Evolutionary conservation across 2,329 filamentous ascomycete genomes (phyloP), one percentile per base, ranked within the genome.

Genomic region (Aspergillus arachidicola): DNA sequence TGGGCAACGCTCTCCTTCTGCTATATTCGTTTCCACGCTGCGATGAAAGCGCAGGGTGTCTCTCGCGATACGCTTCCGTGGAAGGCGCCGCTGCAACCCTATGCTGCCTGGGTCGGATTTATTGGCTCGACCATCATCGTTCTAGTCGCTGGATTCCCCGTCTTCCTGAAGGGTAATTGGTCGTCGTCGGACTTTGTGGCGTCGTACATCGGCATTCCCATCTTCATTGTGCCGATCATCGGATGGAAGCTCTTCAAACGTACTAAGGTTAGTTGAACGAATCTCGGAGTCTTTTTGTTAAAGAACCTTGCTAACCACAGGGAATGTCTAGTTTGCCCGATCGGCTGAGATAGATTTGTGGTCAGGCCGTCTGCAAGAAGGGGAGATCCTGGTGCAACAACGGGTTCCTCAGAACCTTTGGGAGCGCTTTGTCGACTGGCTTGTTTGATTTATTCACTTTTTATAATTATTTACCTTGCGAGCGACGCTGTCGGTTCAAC

Each of bases 131-230:
- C 76, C 3, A 77, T 92, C 30, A 81, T 92, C 16, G 87, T 85
- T 3, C 74, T 92, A 4, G 87, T 90, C 63, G 90, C 90, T 63
- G 90, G 89, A 1, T 93, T 92, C 76, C 83, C 88, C 6, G 73
- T 75, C 2, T 76, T 76, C 61, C 61, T 76, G 21, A 75, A 76
- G 60, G 74, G 73, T 1, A 72, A 75, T 36, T 74, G 72, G 73
- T 68, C 48, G 53, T 68, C 75, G 0, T 74, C 77, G 0, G 59
- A 73, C 59, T 81, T 81, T 66, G 63, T 81, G 4, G 78, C 78
- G 0, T 74, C 74, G 11, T 81, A 81, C 43, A 71, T 81, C 10
- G 79, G 79, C 5, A 81, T 81, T 48, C 78, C 78, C 1, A 77
- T 79, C 45, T 79, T 79, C 61, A 73, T 79, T 26, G 58, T 80